Conservation (phyloP, 225 moss, liverwort and hornwort species). For the Climacium dendroides region DNA sequence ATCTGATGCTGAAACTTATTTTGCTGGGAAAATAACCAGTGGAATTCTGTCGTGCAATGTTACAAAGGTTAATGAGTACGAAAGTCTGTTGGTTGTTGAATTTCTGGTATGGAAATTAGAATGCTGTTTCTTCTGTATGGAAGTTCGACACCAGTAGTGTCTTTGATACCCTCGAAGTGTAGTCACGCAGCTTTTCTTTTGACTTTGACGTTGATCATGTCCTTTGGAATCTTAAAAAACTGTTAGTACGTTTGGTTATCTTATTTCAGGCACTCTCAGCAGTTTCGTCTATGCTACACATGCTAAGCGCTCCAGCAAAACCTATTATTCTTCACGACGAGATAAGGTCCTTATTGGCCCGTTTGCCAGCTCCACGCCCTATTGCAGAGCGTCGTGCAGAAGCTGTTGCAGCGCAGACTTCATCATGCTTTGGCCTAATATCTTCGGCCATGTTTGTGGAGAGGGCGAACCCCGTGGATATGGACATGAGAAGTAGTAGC, state of each 20-base stretch:
- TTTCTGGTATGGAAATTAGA: background rate
- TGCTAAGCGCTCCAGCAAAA: conserved; percentile 12
- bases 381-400: conserved; percentile 39
- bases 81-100: background rate
- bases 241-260: background rate
- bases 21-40: background rate
- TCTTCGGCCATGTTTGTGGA: conserved; percentile 19
- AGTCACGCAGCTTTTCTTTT: background rate
- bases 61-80: background rate
- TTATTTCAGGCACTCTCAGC: conserved; percentile 26
- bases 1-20: background rate
- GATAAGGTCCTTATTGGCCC: conserved; percentile 18
- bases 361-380: conserved; percentile 34
- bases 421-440: conserved; percentile 13
- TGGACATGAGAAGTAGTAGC: conserved; percentile 2
- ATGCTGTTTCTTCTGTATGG: background rate
- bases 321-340: conserved; percentile 20
- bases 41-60: background rate
- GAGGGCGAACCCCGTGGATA: conserved; percentile 3
- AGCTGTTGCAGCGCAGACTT: conserved; percentile 23
- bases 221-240: background rate
- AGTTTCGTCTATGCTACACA: conserved; percentile 27
- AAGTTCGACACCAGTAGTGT: background rate
- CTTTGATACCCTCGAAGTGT: background rate
- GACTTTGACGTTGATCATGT: background rate